Evolutionary conservation across 257 asterid genomes (phyloP), one percentile per base, ranked within the genome.

Genomic region (Plectranthus barbatus): DNA sequence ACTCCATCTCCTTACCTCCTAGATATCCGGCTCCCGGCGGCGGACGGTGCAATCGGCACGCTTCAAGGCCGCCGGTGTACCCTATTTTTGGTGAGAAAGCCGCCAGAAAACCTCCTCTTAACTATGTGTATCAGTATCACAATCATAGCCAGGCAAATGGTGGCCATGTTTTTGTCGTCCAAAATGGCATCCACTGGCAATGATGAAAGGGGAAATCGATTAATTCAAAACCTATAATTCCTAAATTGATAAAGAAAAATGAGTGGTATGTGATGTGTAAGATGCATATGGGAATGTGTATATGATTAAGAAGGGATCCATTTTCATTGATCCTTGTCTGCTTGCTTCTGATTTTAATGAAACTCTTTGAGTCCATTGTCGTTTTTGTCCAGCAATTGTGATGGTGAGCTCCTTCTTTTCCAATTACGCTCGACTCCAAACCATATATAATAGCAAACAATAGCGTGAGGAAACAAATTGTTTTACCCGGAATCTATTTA

Each of bases 151-250:
- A 78, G 24, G 85, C 83, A 62, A 81, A 72, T 40, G 60, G 70
- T 9, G 73, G 80, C 59, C 79, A 73, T 48, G 76, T 80, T 60
- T 79, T 66, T 31, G 61, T 76, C 46, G 59, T 72, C 58, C 85
- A 80, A 73, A 77, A 79, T 49, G 96, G 83, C 29, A 70, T 54
- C 59, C 83, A 78, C 67, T 85, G 86, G 87, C 91, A 79, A 72
- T 84, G 0, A 6, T 21, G 62, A 73, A 69, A 65, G 0, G 39
- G 64, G 50, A 55, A 48, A 61, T 42, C 21, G 23, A 62, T 57
- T 59, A 52, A 52, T 24, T 53, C 60, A 65, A 33, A 41, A 36
- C 12, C 52, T 49, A 44, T 50, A 40, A 24, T 67, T 60, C 15
- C 14, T n/a, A 41, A 56, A 36, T 24, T 34, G 41, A 17, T 6